phyloP scores from a whole-genome alignment of 495 filamentous ascomycete genomes.

The Podospora comata region DNA sequence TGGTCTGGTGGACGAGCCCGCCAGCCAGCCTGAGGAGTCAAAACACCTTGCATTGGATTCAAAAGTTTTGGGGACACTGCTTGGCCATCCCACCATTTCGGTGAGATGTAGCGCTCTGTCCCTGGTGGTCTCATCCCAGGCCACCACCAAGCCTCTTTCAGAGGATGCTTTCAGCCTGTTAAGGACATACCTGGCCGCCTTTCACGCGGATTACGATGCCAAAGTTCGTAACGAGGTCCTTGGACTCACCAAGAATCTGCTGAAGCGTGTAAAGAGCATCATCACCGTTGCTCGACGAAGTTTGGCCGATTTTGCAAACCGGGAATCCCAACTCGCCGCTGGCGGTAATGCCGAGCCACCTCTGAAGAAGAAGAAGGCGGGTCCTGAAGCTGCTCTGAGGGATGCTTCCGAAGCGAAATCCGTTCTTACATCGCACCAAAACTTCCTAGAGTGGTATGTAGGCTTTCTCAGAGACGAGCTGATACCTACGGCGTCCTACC shows the following conservation, averaged over 20 bases:
- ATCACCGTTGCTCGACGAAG: constrained; percentile 44
- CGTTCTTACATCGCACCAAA: constrained; percentile 44
- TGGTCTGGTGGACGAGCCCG: constrained; percentile 69
- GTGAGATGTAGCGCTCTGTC: constrained; percentile 73
- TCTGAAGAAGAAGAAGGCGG: constrained; percentile 25
- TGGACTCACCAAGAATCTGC: constrained; percentile 61
- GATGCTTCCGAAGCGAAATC: constrained; percentile 24
- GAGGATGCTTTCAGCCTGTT: constrained; percentile 56
- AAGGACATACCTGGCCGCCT: constrained; percentile 56
- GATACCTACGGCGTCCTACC: constrained; percentile 73
- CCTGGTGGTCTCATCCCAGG: constrained; percentile 65
- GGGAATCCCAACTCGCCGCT: constrained; percentile 1
- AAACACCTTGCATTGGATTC: constrained; percentile 41
- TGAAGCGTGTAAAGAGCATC: constrained; percentile 58
- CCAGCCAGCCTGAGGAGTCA: constrained; percentile 46
- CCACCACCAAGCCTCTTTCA: constrained; percentile 67
- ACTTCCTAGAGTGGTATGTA: constrained; percentile 67
- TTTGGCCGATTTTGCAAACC: constrained; percentile 11
- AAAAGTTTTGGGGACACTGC: constrained; percentile 47
- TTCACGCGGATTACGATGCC: constrained; percentile 80
- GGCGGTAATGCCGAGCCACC: neutral
- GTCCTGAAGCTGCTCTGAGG: constrained; percentile 25
- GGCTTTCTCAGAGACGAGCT: constrained; percentile 69
- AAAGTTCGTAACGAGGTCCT: constrained; percentile 75
- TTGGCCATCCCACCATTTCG: constrained; percentile 58